These are phyloP conservation scores for Candida taoyuanica DNA, from an alignment of 805 yeast species.

Conservation along the genomic window DNA sequence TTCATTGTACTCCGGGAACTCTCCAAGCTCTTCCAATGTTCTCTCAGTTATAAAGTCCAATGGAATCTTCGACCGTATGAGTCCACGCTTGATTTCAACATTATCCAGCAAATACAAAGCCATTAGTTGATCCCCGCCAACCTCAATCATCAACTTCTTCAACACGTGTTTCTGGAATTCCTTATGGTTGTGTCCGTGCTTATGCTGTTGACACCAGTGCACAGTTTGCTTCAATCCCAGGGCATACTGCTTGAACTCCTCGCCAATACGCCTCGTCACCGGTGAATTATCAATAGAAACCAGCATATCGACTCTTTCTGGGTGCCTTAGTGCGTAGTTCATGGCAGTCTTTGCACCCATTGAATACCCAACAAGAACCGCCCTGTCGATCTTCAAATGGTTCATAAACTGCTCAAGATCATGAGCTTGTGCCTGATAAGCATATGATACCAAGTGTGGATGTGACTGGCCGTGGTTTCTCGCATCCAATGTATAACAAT, in stretches of 20 bases:
- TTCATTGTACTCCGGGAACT: slow-evolving; percentile 21
- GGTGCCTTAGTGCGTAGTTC: slow-evolving; percentile 36
- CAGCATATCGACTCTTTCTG: slow-evolving; percentile 34
- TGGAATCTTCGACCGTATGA: slow-evolving; percentile 24
- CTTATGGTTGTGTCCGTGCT: slow-evolving; percentile 1
- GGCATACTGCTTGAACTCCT: slow-evolving; percentile 23
- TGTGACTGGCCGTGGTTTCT: slow-evolving; percentile 54
- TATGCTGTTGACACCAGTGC: slow-evolving; percentile 8
- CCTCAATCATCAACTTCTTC: slow-evolving; percentile 7
- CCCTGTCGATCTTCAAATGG: slow-evolving; percentile 22
- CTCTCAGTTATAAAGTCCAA: slow-evolving; percentile 16
- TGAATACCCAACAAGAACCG: slow-evolving; percentile 46
- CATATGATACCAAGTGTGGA: slow-evolving; percentile 38
- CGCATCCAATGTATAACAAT: slow-evolving; percentile 43
- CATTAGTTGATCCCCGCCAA: slow-evolving; percentile 5
- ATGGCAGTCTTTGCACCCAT: slow-evolving; percentile 60
- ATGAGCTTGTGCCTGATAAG: slow-evolving; percentile 29
- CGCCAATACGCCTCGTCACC: slow-evolving; percentile 28
- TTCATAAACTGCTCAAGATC: slow-evolving; percentile 18
- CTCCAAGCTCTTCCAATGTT: slow-evolving; percentile 22
- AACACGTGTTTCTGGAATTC: slow-evolving; percentile 2
- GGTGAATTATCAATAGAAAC: slow-evolving; percentile 49
- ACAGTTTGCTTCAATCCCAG: slow-evolving; percentile 7
- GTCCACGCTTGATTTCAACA: slow-evolving; percentile 15
- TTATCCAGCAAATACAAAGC: slow-evolving; percentile 17